Conservation (phyloP, 208 protist genomes). For the Acanthamoeba healyi region DNA sequence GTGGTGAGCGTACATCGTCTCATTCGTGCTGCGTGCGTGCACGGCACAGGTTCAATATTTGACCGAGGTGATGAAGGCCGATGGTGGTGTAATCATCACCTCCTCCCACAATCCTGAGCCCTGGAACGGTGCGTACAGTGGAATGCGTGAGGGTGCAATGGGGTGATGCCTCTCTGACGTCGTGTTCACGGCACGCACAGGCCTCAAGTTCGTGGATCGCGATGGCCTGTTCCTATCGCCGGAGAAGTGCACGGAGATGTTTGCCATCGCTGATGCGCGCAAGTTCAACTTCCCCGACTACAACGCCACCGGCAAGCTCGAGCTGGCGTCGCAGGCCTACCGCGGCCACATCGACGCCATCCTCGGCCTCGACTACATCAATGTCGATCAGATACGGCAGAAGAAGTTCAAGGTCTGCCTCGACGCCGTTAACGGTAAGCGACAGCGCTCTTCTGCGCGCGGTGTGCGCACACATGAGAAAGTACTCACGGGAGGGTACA, state of each 20-base stretch:
- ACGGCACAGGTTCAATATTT: conserved; percentile 86
- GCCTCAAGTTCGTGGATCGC: conserved; percentile 90
- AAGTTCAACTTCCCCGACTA: conserved; percentile 68
- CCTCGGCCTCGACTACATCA: conserved; percentile 81
- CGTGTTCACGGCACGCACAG: too few species aligned
- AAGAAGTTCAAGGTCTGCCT: conserved; percentile 85
- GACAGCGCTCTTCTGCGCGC: too few species aligned
- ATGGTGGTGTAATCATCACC: conserved; percentile 89
- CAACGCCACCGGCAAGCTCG: conserved; percentile 2
- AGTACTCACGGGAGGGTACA: too few species aligned
- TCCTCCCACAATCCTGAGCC: conserved; percentile 87
- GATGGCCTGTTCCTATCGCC: conserved; percentile 89
- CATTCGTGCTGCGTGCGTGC: background rate
- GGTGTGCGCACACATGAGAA: background rate
- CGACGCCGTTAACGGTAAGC: conserved; percentile 85
- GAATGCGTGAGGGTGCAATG: background rate
- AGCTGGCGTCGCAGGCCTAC: conserved; percentile 24
- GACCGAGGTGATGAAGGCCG: conserved; percentile 74
- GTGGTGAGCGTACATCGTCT: too few species aligned
- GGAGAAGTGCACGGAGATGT: conserved; percentile 82
- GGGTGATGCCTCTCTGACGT: too few species aligned
- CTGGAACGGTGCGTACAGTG: conserved; percentile 88
- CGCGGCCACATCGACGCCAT: conserved; percentile 82
- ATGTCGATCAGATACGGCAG: conserved; percentile 74
- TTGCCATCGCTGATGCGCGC: conserved; percentile 75